phyloP scores from a whole-genome alignment of 2,329 filamentous ascomycete species.

The Trichophyton simii region DNA sequence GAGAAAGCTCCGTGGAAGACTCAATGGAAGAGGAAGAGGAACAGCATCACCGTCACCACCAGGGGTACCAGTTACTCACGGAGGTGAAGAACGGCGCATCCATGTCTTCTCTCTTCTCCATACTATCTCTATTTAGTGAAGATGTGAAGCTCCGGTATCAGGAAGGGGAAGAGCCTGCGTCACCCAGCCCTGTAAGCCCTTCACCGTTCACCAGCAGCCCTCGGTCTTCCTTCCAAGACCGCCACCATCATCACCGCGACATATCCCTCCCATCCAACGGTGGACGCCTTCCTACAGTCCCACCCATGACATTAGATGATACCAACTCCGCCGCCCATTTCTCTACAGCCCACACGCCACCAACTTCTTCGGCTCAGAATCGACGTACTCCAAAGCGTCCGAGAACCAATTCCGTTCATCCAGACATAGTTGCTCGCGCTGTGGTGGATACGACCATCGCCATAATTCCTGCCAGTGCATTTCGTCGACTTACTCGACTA shows the following conservation, averaged over 20 bases:
- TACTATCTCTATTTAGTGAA: constrained; percentile 85
- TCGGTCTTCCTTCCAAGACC: constrained; percentile 11
- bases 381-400: constrained; percentile 33
- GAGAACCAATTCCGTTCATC: constrained; percentile 58
- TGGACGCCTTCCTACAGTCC: constrained; percentile 48
- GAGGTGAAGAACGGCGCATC: constrained; percentile 96
- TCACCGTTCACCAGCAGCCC: constrained; percentile 21
- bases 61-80: constrained; percentile 87
- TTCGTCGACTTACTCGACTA: constrained; percentile 77
- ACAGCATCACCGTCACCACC: constrained; percentile 43
- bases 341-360: constrained; percentile 11
- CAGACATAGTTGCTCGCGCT: constrained; percentile 91
- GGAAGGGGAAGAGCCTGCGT: constrained; percentile 37
- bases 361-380: constrained; percentile 31
- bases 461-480: constrained; percentile 93
- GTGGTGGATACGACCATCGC: constrained; percentile 96
- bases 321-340: constrained; percentile 16
- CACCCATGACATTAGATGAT: constrained; percentile 53
- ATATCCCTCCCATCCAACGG: constrained; percentile 15
- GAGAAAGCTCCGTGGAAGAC: constrained; percentile 32
- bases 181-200: constrained; percentile 23
- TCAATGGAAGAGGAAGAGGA: constrained; percentile 43
- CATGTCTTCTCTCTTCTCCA: constrained; percentile 97
- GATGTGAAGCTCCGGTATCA: constrained; percentile 68
- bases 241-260: constrained; percentile 6